Evolutionary conservation across 441 rosid genomes (phyloP).

Genomic region (Eugenia klotzschiana): DNA sequence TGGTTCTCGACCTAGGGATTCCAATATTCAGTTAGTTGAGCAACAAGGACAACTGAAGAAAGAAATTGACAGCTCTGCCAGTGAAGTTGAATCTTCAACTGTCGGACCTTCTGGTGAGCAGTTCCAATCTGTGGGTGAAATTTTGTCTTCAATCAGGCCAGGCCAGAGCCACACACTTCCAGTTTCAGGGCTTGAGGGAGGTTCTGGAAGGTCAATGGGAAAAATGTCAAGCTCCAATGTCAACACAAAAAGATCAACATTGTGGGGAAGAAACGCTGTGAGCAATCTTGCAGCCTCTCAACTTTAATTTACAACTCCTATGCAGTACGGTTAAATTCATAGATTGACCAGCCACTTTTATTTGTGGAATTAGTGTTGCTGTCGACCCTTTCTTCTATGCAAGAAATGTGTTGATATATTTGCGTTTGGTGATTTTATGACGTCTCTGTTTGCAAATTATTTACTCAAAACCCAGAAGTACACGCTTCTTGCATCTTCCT

Average conservation of each 20-base stretch:
- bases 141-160: conserved; percentile 47
- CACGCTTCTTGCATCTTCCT: neutral
- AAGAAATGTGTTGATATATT: neutral
- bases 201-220: conserved; percentile 46
- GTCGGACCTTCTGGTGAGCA: conserved; percentile 42
- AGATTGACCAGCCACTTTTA: neutral
- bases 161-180: conserved; percentile 45
- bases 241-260: conserved; percentile 54
- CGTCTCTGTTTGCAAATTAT: neutral
- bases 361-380: neutral
- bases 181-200: conserved; percentile 42
- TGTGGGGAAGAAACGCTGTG: conserved; percentile 90
- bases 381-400: neutral
- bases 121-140: conserved; percentile 58
- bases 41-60: conserved; percentile 43
- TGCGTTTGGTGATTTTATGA: neutral
- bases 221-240: conserved; percentile 48
- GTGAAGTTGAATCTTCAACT: conserved; percentile 29
- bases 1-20: conserved; percentile 36
- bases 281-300: conserved; percentile 16
- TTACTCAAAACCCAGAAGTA: neutral
- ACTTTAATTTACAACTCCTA: neutral
- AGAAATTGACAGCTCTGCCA: conserved; percentile 36
- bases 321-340: neutral
- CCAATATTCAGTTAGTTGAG: conserved; percentile 25